Evolutionary conservation across 106 monocot species (phyloP), one percentile per base, ranked within the genome.

Genomic region (Dendrobium nobile): DNA sequence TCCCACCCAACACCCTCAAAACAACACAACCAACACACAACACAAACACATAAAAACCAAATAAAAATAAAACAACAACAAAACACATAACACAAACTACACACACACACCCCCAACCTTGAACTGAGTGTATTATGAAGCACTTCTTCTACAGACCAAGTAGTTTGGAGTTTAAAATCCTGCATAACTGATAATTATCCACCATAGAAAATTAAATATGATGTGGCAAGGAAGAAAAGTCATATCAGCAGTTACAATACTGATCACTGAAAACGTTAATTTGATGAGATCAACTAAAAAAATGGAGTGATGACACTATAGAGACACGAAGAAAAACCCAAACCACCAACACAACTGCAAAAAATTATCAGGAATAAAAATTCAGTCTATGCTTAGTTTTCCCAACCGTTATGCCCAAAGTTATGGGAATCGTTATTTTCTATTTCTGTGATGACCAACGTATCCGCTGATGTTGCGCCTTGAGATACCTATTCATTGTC

Each of bases 331-430:
- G 56, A 42, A 75, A 72, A 84, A 72, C 56, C 61, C 55, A 84
- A 80, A 73, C 64, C 20, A 45, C 16, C 6, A 73, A 75, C 40
- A 80, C 65, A 81, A 70, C 61, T 51, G 54, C 28, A 70, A 54
- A 65, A 0, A 54, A 17, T 13, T 31, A 19, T 75, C 13, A 83
- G 81, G 76, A 77, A 65, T 37, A 80, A 27, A 86, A 79, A 15
- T 82, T 73, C 43, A 40, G 40, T 24, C 22, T 45, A 61, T 47
- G 72, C 72, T 59, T 20, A 16, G 41, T 90, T 90, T 90, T 90
- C 90, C 87, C 85, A 90, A 79, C 85, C 76, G 87, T 90, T 84
- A 85, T 86, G 90, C 61, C 90, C 90, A 90, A 88, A 81, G 82
- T 86, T 47, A 78, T 78, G 82, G 85, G 84, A 90, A 87, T 84